These are phyloP conservation scores for Cyberlindnera subsufficiens DNA, from an alignment of 805 yeast genomes.

Conservation along the genomic window DNA sequence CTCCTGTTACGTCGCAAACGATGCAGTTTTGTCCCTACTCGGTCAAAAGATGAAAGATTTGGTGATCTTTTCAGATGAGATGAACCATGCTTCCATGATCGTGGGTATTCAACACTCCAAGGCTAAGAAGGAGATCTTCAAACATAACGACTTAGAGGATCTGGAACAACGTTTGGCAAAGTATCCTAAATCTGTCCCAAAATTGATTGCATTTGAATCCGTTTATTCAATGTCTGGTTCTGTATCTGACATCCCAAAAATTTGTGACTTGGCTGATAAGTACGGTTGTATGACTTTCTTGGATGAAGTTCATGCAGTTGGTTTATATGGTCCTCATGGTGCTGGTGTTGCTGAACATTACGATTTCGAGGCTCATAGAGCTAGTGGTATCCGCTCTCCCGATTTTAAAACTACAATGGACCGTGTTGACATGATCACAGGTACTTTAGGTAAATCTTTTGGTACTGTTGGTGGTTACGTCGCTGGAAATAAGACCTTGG, in stretches of 20 bases:
- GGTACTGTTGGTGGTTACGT: slow-evolving; percentile 98
- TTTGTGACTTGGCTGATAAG: slow-evolving; percentile 94
- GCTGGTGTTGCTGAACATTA: slow-evolving; percentile 99
- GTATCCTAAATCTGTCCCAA: slow-evolving; percentile 86
- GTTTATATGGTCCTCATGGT: slow-evolving; percentile 98
- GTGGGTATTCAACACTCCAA: slow-evolving; percentile 90
- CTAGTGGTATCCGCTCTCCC: slow-evolving; percentile 55
- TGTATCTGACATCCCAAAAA: slow-evolving; percentile 85
- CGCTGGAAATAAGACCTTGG: slow-evolving; percentile 76
- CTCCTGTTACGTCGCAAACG: slow-evolving; percentile 96
- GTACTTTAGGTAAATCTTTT: slow-evolving; percentile 94
- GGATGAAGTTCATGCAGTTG: slow-evolving; percentile 99
- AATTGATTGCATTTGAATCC: slow-evolving; percentile 93
- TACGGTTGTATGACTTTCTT: slow-evolving; percentile 95
- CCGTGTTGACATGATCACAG: slow-evolving; percentile 93
- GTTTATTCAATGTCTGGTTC: slow-evolving; percentile 99
- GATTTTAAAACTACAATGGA: slow-evolving; percentile 62
- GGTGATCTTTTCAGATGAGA: slow-evolving; percentile 87
- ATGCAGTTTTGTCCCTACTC: slow-evolving; percentile 83
- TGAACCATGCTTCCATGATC: slow-evolving; percentile 98
- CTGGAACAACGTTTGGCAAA: slow-evolving; percentile 71
- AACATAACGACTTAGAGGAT: slow-evolving; percentile 83
- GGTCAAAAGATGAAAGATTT: slow-evolving; percentile 88
- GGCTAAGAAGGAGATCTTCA: slow-evolving; percentile 82
- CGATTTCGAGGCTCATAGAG: slow-evolving; percentile 78